These are phyloP conservation scores for Alternaria dauci DNA, from an alignment of 2,329 filamentous ascomycete genomes.

Conservation along the genomic window DNA sequence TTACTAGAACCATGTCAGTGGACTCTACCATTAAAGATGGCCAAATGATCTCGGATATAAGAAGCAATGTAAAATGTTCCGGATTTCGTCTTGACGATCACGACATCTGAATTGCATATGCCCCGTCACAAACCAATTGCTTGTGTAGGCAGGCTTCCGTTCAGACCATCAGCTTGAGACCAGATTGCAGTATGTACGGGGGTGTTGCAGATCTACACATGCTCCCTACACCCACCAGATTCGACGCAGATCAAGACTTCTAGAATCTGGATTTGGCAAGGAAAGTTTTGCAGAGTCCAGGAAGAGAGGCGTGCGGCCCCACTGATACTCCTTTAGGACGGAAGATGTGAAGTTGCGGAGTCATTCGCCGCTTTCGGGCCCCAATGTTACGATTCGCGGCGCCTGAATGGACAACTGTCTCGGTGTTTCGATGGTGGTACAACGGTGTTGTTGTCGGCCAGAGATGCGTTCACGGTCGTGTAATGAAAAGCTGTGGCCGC, in stretches of 20 bases:
- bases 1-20: background rate
- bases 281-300: background rate
- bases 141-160: background rate
- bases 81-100: background rate
- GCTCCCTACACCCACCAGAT: background rate
- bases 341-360: background rate
- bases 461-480: conserved; percentile 2
- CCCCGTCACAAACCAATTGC: background rate
- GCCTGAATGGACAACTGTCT: background rate
- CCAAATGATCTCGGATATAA: background rate
- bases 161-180: background rate
- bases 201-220: background rate
- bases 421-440: conserved; percentile 2
- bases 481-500: background rate
- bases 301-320: background rate
- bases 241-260: background rate
- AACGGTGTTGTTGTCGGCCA: conserved; percentile 1
- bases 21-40: background rate
- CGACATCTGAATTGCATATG: background rate
- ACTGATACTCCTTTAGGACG: conserved; percentile 2
- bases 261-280: background rate
- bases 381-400: background rate
- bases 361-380: background rate
- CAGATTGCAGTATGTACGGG: background rate
- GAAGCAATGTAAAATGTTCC: background rate